Evolutionary conservation across 2,329 filamentous ascomycete species (phyloP).

Genomic region (Chrysoporthe deuterocubensis): DNA sequence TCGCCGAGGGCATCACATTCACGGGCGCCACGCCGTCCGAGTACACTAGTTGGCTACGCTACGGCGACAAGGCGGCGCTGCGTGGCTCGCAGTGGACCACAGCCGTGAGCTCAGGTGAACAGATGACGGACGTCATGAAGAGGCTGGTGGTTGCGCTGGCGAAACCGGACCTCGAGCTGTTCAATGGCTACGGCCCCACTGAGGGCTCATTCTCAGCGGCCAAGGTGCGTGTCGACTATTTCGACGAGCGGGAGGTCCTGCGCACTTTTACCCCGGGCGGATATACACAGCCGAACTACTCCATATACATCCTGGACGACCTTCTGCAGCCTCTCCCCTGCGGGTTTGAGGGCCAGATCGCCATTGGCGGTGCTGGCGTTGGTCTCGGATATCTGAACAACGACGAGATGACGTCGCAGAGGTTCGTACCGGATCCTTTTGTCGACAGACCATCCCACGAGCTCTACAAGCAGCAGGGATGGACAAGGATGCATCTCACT

Average conservation of each 20-base stretch:
- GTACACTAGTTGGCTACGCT: conserved; percentile 35
- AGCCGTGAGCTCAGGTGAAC: conserved; percentile 41
- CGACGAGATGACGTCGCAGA: conserved; percentile 21
- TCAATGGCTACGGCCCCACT: conserved; percentile 20
- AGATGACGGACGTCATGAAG: neutral
- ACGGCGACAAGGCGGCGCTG: conserved; percentile 18
- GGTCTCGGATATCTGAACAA: conserved; percentile 32
- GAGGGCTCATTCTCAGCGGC: conserved; percentile 11
- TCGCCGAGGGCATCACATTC: conserved; percentile 37
- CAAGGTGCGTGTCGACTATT: neutral
- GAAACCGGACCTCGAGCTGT: conserved; percentile 14
- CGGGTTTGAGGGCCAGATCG: conserved; percentile 46
- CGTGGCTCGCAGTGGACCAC: conserved; percentile 24
- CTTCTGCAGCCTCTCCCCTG: conserved; percentile 34
- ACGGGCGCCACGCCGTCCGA: conserved; percentile 46
- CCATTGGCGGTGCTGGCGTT: conserved; percentile 46
- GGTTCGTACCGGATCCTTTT: conserved; percentile 2
- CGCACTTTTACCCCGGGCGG: conserved; percentile 43
- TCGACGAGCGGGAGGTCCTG: conserved; percentile 16
- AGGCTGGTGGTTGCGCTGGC: neutral
- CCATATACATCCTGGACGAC: no score
- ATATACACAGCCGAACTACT: conserved; percentile 42
- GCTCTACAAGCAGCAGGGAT: conserved; percentile 7
- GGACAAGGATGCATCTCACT: conserved; percentile 43
- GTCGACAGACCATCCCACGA: no score